Conservation (phyloP, 352 stramenopile genomes). For the Aphanomyces euteiches region DNA sequence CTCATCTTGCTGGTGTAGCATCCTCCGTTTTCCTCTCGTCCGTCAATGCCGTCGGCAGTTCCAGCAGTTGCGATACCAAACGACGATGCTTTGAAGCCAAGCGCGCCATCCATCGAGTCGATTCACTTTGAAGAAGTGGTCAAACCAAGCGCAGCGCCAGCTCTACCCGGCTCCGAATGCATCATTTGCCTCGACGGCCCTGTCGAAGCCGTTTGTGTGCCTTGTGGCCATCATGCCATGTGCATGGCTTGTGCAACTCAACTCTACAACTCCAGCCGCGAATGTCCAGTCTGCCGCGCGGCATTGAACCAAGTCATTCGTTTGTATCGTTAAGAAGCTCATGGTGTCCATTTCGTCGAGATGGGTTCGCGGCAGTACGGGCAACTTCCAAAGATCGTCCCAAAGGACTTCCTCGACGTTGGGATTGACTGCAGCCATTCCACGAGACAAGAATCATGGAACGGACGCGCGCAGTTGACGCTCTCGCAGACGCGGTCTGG, state of each 20-base stretch:
- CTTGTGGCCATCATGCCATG: slow-evolving; percentile 80
- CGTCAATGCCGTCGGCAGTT: not conserved
- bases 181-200: slow-evolving; percentile 79
- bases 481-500: slow-evolving; percentile 86
- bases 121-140: slow-evolving; percentile 18
- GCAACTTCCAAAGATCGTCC: slow-evolving; percentile 87
- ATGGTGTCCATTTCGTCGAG: slow-evolving; percentile 42
- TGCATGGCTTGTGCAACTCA: slow-evolving; percentile 74
- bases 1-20: no score
- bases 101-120: slow-evolving; percentile 13
- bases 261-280: slow-evolving; percentile 54
- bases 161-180: slow-evolving; percentile 43
- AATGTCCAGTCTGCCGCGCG: slow-evolving; percentile 76
- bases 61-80: not conserved
- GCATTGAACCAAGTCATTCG: slow-evolving; percentile 71
- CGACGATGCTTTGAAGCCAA: not conserved
- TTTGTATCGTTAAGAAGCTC: slow-evolving; percentile 55
- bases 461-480: slow-evolving; percentile 71
- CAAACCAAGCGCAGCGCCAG: not conserved
- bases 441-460: slow-evolving; percentile 84
- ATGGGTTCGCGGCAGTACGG: slow-evolving; percentile 88
- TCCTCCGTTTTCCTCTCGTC: no score
- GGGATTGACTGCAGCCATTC: slow-evolving; percentile 87
- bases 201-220: slow-evolving; percentile 69
- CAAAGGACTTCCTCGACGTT: slow-evolving; percentile 84